These are phyloP conservation scores for Hamigera avellanea DNA, from an alignment of 495 filamentous ascomycete species.

Conservation along the genomic window DNA sequence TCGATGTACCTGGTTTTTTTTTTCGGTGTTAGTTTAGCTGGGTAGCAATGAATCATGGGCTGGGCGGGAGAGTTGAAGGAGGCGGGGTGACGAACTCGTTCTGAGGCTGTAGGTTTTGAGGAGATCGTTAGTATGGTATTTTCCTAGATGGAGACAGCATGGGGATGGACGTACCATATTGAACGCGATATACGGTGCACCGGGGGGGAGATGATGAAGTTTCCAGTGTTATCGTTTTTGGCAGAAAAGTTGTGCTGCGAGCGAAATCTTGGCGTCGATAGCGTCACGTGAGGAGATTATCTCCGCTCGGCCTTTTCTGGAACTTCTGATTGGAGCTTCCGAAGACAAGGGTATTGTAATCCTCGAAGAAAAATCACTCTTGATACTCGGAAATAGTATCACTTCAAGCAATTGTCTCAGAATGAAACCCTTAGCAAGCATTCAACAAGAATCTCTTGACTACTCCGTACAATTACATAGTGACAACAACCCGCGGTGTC, in stretches of 20 bases:
- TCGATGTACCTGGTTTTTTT: slow-evolving; percentile 68
- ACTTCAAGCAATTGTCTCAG: no score
- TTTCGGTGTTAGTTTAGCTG: no score
- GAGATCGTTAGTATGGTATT: not conserved
- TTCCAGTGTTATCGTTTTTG: not conserved
- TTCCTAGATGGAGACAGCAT: not conserved
- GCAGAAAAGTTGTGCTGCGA: slow-evolving; percentile 28
- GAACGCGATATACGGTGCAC: slow-evolving; percentile 8
- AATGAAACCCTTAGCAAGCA: no score
- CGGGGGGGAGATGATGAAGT: slow-evolving; percentile 4
- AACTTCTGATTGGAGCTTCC: no score
- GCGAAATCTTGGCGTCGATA: slow-evolving; percentile 18
- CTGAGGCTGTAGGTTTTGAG: not conserved
- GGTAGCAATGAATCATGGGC: no score
- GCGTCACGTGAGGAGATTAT: slow-evolving; percentile 9
- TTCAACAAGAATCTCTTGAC: no score
- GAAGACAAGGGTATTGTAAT: no score
- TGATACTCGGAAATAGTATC: no score
- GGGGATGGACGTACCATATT: slow-evolving; percentile 23
- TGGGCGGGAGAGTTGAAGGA: not conserved
- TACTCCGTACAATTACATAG: no score
- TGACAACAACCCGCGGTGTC: no score
- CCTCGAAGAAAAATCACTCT: no score
- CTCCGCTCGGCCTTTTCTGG: no score
- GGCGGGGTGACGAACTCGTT: slow-evolving; percentile 1